Evolutionary conservation across 116 monocot genomes (phyloP).

Genomic region (Dioscorea cayenensis): DNA sequence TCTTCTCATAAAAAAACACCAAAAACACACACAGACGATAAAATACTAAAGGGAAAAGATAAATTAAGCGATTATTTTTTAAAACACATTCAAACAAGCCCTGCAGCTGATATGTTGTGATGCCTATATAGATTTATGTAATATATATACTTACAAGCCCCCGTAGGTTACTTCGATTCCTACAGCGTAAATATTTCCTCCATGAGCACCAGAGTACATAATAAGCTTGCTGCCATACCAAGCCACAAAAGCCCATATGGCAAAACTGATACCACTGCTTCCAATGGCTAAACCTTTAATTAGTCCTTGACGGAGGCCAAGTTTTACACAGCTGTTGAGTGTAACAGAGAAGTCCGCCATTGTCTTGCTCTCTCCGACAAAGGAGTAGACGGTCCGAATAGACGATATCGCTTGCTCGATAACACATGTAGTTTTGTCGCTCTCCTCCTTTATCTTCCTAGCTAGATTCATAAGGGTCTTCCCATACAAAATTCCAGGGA

Average conservation of each 20-base stretch:
- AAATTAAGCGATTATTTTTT: no score
- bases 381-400: slow-evolving; percentile 48
- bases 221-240: slow-evolving; percentile 54
- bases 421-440: slow-evolving; percentile 28
- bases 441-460: slow-evolving; percentile 25
- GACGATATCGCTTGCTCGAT: slow-evolving; percentile 50
- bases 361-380: slow-evolving; percentile 27
- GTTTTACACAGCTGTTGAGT: slow-evolving; percentile 29
- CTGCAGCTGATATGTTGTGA: no score
- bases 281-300: slow-evolving; percentile 53
- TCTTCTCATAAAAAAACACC: no score
- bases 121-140: no score
- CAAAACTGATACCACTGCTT: slow-evolving; percentile 43
- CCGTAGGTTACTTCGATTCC: slow-evolving; percentile 6
- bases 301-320: slow-evolving; percentile 43
- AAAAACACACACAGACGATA: no score
- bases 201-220: slow-evolving; percentile 40
- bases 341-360: slow-evolving; percentile 33
- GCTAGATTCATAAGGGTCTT: slow-evolving; percentile 32
- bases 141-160: slow-evolving; percentile 19
- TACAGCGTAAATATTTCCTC: slow-evolving; percentile 12
- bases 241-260: slow-evolving; percentile 42
- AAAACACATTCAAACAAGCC: no score
- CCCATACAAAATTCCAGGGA: slow-evolving; percentile 48
- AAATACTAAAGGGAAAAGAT: no score